Base-by-base conservation (phyloP, 371 early-diverging fungal genomes). In the Syncephalastrum contaminatum region DNA sequence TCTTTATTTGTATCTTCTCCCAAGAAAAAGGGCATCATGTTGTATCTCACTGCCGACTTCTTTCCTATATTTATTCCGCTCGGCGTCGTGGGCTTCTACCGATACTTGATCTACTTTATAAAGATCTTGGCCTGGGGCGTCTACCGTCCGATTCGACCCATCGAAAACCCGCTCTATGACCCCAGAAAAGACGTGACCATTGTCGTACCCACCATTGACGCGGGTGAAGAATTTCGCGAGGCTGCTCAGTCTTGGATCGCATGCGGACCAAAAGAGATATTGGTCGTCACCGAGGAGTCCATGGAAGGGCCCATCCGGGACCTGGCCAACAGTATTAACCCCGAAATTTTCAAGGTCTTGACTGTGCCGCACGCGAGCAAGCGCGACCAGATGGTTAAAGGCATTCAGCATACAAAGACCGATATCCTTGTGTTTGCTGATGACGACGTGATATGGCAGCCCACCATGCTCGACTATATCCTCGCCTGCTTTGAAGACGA, bases 341-440 rank as follows among this genome's bases (percentile, higher is more conserved):
- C 80, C 1, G 36, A 53, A 13, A 54, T 66, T 25, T 80, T 84
- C 45, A 60, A 67, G 14, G 79, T 84, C 4, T 52, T 81, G 42
- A 74, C 82, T 0, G 84, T 84, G 20, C 72, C 81, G 21, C 70
- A 73, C 51, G 80, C 83, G 22, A 88, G 85, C 64, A 89, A 89
- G 55, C 76, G 89, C 22, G 70, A 83, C 14, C 88, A 89, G 64
- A 89, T 89, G 89, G 84, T 84, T 2, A 80, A 81, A 36, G 89
- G 89, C 4, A 76, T 87, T 52, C 82, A 82, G 57, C 81, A 82
- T 42, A 80, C 83, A 1, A 72, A 72, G 4, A 85, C 84, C 2
- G 87, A 85, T 55, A 85, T 89, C 51, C 74, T 84, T 53, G 88
- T 89, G 4, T 89, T 89, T 61, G 82, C 86, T n/a, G 88, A 89